Evolutionary conservation across 768 basidiomycete genomes (phyloP).

Genomic region (Clitopilus passeckerianus): DNA sequence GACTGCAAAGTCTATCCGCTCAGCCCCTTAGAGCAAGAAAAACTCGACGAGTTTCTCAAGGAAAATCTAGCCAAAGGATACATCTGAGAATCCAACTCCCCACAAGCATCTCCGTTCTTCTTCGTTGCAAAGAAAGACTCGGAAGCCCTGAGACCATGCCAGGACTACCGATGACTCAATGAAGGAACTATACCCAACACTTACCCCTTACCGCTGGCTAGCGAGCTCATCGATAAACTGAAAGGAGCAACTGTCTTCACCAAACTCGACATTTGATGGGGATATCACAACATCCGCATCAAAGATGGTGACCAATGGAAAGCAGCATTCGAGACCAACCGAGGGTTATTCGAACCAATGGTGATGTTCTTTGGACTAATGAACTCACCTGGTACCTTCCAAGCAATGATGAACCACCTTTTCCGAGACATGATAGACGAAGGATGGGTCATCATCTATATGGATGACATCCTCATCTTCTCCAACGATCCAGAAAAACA

Average conservation of each 20-base stretch:
- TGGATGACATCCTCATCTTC: constrained; percentile 38
- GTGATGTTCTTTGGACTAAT: constrained; percentile 36
- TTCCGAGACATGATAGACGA: constrained; percentile 23
- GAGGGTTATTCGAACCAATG: constrained; percentile 26
- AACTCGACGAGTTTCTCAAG: constrained; percentile 1
- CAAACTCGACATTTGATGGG: constrained; percentile 29
- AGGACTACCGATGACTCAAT: constrained; percentile 1
- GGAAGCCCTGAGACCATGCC: background rate
- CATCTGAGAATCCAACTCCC: constrained; percentile 1
- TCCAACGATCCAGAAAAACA: constrained; percentile 19
- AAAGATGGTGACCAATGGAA: constrained; percentile 33
- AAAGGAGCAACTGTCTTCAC: constrained; percentile 18
- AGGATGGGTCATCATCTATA: constrained; percentile 29
- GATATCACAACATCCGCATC: constrained; percentile 31
- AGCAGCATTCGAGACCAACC: constrained; percentile 29
- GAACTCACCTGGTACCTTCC: constrained; percentile 27
- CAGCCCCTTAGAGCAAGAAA: constrained; percentile 21
- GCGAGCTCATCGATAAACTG: constrained; percentile 15
- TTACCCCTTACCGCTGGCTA: constrained; percentile 22
- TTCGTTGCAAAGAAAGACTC: constrained; percentile 1
- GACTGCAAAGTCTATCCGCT: constrained; percentile 1
- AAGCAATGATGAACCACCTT: constrained; percentile 40
- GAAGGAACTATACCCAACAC: constrained; percentile 13
- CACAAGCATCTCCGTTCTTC: constrained; percentile 2
- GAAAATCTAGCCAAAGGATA: constrained; percentile 1